Evolutionary conservation across 306 rosid species (phyloP), one percentile per base, ranked within the genome.

Genomic region (Acacia melanoxylon): DNA sequence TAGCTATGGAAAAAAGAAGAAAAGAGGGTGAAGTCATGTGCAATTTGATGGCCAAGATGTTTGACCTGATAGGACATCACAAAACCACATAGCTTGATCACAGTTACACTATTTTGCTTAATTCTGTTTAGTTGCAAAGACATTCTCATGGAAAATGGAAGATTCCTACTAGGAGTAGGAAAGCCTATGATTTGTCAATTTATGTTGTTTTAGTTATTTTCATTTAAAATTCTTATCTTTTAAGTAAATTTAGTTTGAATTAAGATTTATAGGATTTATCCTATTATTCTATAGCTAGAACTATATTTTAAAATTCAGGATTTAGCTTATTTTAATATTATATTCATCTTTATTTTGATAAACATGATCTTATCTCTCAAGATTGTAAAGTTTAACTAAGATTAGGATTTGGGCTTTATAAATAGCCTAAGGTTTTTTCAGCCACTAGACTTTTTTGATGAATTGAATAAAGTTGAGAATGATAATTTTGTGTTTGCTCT

Each of bases 21-120:
- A 41, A 59, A 22, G 33, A 68, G 45, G 33, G 7, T 56, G 73
- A 78, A 31, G 61, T 31, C 40, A 58, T 67, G 14, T 76, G 85
- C 27, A 82, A 35, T 76, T 68, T 82, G 66, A 59, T 82, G 78
- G 76, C 42, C 20, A 82, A 82, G 62, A 31, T 82, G 85, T 76
- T 82, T 14, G 31, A 72, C 29, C 42, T 83, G 20, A 2, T 77
- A 7, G 69, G 69, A 2, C 68, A 77, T 76, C 22, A 74, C n/a
- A 61, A 62, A 78, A 61, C 19, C 68, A 37, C 68, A 25, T 61
- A 61, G 33, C 37, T 61, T 61, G 19, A 59, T 59, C 33, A 24
- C 29, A 11, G 66, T 62, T 63, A 29, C n/a, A 14, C n/a, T 62
- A 27, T 27, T 27, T 46, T 63, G 52, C 68, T 22, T 15, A 16